These are phyloP conservation scores for Vickermania spadyakhi DNA, from an alignment of 208 protist species.

Conservation along the genomic window DNA sequence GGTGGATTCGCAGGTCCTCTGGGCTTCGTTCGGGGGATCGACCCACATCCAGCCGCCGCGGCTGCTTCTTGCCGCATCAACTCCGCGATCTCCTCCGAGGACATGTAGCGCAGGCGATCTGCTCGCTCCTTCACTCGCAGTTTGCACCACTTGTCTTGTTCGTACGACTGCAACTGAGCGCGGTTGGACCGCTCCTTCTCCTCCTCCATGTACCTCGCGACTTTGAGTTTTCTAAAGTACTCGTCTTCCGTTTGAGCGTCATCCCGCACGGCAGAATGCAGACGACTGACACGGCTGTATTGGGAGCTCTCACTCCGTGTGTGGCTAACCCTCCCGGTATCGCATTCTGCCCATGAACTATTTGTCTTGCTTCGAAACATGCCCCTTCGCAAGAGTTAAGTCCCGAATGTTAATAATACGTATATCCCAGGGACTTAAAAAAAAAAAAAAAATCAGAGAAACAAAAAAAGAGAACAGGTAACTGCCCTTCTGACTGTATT, in stretches of 20 bases:
- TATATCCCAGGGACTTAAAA: too few relatives aligned
- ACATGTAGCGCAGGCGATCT: conserved; percentile 68
- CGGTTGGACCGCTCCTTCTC: conserved; percentile 65
- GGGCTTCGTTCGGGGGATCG: conserved; percentile 22
- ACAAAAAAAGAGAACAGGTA: too few relatives aligned
- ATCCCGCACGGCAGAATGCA: conserved; percentile 65
- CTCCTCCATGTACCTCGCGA: conserved; percentile 79
- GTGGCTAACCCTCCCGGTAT: conserved; percentile 20
- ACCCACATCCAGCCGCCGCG: conserved; percentile 18
- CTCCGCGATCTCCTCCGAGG: conserved; percentile 52
- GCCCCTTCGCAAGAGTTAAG: too few relatives aligned
- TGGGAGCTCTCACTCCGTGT: conserved; percentile 41
- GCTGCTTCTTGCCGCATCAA: conserved; percentile 51
- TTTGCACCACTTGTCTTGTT: conserved; percentile 65
- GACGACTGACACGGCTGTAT: conserved; percentile 53
- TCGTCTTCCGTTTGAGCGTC: conserved; percentile 66
- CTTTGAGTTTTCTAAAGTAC: conserved; percentile 73
- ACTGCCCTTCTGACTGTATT: too few relatives aligned
- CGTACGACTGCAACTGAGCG: conserved; percentile 49
- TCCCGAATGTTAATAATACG: too few relatives aligned
- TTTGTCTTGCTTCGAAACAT: too few relatives aligned
- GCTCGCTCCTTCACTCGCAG: conserved; percentile 53
- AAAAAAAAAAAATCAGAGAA: too few relatives aligned
- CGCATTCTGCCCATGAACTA: too few relatives aligned
- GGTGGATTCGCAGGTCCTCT: conserved; percentile 22